phyloP scores from a whole-genome alignment of 73 alveolate species.

The Paramecium sonneborni region DNA sequence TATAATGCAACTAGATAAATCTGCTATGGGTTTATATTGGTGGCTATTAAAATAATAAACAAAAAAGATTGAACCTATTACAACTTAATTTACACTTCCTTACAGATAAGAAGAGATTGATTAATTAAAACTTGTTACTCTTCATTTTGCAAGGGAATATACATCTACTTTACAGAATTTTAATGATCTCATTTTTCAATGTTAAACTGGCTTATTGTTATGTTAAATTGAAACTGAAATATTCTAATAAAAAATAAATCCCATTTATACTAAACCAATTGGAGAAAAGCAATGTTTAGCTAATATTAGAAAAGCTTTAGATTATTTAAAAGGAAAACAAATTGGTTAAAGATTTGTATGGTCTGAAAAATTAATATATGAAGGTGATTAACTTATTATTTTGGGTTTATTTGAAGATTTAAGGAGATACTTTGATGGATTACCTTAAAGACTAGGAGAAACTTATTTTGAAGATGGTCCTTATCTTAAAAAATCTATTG shows the following conservation, averaged over 20 bases:
- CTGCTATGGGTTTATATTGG: slow-evolving; percentile 46
- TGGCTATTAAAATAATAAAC: slow-evolving; percentile 19
- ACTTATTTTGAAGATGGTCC: slow-evolving; percentile 47
- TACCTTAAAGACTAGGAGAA: slow-evolving; percentile 33
- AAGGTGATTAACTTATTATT: slow-evolving; percentile 40
- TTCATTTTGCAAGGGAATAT: background rate
- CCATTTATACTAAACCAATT: slow-evolving; percentile 8
- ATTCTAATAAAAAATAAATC: background rate
- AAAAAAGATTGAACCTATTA: background rate
- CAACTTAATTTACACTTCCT: background rate
- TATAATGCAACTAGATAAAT: slow-evolving; percentile 4
- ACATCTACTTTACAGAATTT: background rate
- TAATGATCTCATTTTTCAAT: background rate
- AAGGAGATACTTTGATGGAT: slow-evolving; percentile 32
- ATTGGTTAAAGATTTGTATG: slow-evolving; percentile 26
- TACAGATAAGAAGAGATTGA: slow-evolving; percentile 50
- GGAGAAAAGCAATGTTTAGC: slow-evolving; percentile 32
- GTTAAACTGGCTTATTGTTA: slow-evolving; percentile 19
- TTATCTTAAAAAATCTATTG: background rate
- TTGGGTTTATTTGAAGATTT: slow-evolving; percentile 38
- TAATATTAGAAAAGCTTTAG: slow-evolving; percentile 36
- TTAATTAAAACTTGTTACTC: slow-evolving; percentile 6
- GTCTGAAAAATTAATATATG: slow-evolving; percentile 20
- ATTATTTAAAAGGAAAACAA: background rate
- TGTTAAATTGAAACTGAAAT: background rate